Evolutionary conservation across 768 basidiomycete genomes (phyloP).

Genomic region (Coprinellus micaceus): DNA sequence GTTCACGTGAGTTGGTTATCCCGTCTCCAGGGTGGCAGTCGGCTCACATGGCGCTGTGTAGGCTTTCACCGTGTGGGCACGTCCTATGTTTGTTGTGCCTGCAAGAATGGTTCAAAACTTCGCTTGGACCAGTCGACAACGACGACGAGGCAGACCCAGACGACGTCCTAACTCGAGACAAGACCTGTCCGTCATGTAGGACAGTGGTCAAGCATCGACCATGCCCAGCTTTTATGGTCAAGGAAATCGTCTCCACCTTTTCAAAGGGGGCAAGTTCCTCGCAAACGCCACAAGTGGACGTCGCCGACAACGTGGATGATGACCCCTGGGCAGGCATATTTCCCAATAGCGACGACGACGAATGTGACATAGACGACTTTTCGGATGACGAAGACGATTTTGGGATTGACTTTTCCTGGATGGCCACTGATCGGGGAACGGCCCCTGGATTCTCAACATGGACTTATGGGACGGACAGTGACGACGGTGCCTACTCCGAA

Average conservation of each 20-base stretch:
- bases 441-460: slow-evolving; percentile 14
- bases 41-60: slow-evolving; percentile 22
- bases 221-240: slow-evolving; percentile 66
- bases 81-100: slow-evolving; percentile 71
- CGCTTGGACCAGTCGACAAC: slow-evolving; percentile 45
- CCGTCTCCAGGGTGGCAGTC: background rate
- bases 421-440: slow-evolving; percentile 17
- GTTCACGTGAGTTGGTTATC: slow-evolving; percentile 49
- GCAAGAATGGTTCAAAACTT: slow-evolving; percentile 74
- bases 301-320: slow-evolving; percentile 25
- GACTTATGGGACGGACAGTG: slow-evolving; percentile 13
- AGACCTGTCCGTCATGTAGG: slow-evolving; percentile 74
- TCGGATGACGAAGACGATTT: slow-evolving; percentile 33
- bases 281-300: slow-evolving; percentile 7
- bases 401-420: slow-evolving; percentile 24
- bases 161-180: slow-evolving; percentile 54
- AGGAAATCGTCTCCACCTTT: slow-evolving; percentile 50
- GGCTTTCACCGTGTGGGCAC: slow-evolving; percentile 74
- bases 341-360: slow-evolving; percentile 39
- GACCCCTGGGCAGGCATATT: slow-evolving; percentile 78
- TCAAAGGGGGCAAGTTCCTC: slow-evolving; percentile 33
- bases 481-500: slow-evolving; percentile 22
- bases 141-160: slow-evolving; percentile 37
- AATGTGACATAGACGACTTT: slow-evolving; percentile 22
- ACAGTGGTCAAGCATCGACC: slow-evolving; percentile 54